Conservation (phyloP, 1,284 basidiomycete genomes). For the Vanrija sp. region DNA sequence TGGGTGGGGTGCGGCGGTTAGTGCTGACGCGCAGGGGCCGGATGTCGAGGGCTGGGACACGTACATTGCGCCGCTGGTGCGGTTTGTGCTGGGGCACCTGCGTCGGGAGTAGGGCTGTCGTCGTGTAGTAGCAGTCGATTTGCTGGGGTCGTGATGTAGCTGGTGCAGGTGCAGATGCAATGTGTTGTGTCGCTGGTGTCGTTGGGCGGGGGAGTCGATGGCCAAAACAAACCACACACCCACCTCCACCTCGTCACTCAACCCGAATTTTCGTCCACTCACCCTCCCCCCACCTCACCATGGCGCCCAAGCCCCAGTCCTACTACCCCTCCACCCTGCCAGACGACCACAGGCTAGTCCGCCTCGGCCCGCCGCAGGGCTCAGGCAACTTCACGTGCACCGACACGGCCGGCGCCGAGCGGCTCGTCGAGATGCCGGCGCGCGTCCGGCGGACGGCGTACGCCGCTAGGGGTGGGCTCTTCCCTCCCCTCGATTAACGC, state of each 20-base stretch:
- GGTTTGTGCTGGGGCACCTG: too few species aligned
- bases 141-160: too few species aligned
- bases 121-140: too few species aligned
- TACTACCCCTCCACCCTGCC: slow-evolving; percentile 31
- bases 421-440: slow-evolving; percentile 35
- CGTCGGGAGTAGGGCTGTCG: too few species aligned
- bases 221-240: too few species aligned
- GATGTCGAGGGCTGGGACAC: too few species aligned
- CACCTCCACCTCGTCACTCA: too few species aligned
- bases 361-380: slow-evolving; percentile 34
- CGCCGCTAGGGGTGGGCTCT: slow-evolving; percentile 31
- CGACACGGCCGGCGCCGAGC: slow-evolving; percentile 25
- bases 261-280: background rate
- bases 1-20: slow-evolving; percentile 11
- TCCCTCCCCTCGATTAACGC: background rate
- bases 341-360: slow-evolving; percentile 24
- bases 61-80: too few species aligned
- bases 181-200: too few species aligned
- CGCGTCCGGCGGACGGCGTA: slow-evolving; percentile 28
- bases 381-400: slow-evolving; percentile 33
- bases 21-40: too few species aligned
- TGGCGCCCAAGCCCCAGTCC: slow-evolving; percentile 9
- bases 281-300: background rate
- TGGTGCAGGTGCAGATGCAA: too few species aligned
- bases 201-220: too few species aligned